Evolutionary conservation across 441 rosid species (phyloP).

Genomic region (Codiaeum variegatum): DNA sequence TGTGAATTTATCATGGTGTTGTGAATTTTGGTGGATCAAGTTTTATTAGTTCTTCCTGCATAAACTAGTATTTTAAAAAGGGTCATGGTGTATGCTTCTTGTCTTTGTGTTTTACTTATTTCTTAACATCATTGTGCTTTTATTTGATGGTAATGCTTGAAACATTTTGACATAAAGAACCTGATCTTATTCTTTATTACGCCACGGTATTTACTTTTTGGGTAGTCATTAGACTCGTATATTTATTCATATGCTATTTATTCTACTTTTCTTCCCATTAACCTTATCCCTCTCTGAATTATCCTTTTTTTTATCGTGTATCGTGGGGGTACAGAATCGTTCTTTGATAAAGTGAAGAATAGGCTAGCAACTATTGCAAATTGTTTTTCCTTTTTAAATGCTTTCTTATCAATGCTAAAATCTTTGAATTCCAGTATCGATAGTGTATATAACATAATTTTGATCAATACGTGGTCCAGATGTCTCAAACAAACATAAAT

Average conservation of each 20-base stretch:
- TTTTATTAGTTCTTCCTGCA: too few relatives aligned
- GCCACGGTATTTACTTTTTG: too few relatives aligned
- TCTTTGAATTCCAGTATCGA: background rate
- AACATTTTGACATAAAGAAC: too few relatives aligned
- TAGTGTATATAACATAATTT: background rate
- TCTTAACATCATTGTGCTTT: background rate
- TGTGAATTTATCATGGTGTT: background rate
- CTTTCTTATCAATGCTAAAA: background rate
- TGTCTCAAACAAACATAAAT: background rate
- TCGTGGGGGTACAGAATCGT: background rate
- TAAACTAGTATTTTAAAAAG: background rate
- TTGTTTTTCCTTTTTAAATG: background rate
- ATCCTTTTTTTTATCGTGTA: background rate
- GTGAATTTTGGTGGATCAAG: too few relatives aligned
- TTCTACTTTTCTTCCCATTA: background rate
- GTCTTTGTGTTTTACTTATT: background rate
- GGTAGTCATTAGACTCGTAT: too few relatives aligned
- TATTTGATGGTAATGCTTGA: background rate
- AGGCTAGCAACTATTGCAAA: background rate
- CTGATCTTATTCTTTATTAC: too few relatives aligned
- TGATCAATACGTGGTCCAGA: background rate
- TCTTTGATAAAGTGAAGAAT: background rate
- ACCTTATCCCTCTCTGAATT: background rate
- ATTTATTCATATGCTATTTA: too few relatives aligned
- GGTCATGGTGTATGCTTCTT: background rate